A percentile compares a stretch with the other conserved stretches of the same genome.
These are phyloP conservation scores for Neofusicoccum kwambonambiense DNA, from an alignment of 2,329 filamentous ascomycete species.

Conservation along the genomic window DNA sequence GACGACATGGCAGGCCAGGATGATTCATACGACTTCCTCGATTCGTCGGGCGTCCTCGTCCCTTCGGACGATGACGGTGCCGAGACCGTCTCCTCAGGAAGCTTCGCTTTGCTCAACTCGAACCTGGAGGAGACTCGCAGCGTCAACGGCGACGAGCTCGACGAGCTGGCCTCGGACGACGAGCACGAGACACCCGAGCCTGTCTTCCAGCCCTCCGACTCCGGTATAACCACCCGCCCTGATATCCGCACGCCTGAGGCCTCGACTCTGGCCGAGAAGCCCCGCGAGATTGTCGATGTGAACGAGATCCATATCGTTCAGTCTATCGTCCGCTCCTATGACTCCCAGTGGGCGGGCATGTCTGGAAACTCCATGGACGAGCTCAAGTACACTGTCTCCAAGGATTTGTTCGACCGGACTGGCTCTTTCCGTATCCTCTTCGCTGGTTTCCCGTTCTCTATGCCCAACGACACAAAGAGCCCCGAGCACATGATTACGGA, in stretches of 20 bases:
- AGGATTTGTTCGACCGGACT: neutral
- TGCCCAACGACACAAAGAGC: neutral
- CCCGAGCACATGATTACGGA: constrained; percentile 6
- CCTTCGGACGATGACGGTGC: constrained; percentile 17
- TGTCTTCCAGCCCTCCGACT: constrained; percentile 18
- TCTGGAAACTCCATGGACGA: constrained; percentile 1
- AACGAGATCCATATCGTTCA: neutral
- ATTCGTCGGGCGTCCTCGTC: constrained; percentile 6
- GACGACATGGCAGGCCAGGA: neutral
- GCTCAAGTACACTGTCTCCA: constrained; percentile 5
- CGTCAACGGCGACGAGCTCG: constrained; percentile 3
- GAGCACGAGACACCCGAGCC: constrained; percentile 12
- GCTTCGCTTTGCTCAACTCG: constrained; percentile 6
- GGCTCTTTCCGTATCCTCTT: constrained; percentile 12
- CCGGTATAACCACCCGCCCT: constrained; percentile 8
- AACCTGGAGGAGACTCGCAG: constrained; percentile 13
- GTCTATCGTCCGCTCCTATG: neutral
- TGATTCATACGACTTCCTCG: neutral
- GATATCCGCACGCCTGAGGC: constrained; percentile 9
- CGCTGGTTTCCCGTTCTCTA: constrained; percentile 7
- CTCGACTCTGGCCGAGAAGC: constrained; percentile 8
- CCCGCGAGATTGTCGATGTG: neutral
- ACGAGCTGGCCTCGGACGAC: neutral
- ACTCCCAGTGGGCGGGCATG: constrained; percentile 3
- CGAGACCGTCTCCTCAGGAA: constrained; percentile 14